Evolutionary conservation across 2,329 filamentous ascomycete genomes (phyloP).

Genomic region (Incumbomyces lentus): DNA sequence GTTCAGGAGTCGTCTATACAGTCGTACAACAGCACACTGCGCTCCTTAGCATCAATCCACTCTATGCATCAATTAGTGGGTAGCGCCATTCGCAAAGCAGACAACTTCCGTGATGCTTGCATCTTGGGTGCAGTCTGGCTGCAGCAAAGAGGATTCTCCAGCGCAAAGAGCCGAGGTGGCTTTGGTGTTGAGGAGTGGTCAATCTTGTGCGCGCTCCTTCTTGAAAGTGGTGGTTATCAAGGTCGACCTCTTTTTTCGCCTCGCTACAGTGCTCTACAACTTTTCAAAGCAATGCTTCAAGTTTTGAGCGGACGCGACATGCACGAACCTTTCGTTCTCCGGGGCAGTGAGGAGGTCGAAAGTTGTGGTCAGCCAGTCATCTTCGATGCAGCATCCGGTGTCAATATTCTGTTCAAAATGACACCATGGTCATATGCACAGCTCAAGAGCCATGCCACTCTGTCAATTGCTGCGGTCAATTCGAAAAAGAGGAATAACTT

Average conservation of each 20-base stretch:
- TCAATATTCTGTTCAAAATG: slow-evolving; percentile 90
- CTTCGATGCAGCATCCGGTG: slow-evolving; percentile 61
- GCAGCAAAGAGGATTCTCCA: slow-evolving; percentile 70
- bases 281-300: slow-evolving; percentile 91
- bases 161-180: slow-evolving; percentile 61
- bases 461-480: slow-evolving; percentile 64
- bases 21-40: slow-evolving; percentile 80
- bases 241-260: slow-evolving; percentile 63
- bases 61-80: slow-evolving; percentile 68
- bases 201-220: slow-evolving; percentile 63
- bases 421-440: slow-evolving; percentile 67
- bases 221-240: slow-evolving; percentile 65
- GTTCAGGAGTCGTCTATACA: slow-evolving; percentile 47
- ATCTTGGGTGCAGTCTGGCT: slow-evolving; percentile 82
- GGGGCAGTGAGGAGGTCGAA: slow-evolving; percentile 29
- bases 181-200: slow-evolving; percentile 94
- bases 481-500: slow-evolving; percentile 70
- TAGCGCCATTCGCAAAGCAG: slow-evolving; percentile 56
- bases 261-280: slow-evolving; percentile 78
- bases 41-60: slow-evolving; percentile 63
- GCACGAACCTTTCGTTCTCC: slow-evolving; percentile 51
- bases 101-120: slow-evolving; percentile 71
- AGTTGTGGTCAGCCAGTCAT: slow-evolving; percentile 54
- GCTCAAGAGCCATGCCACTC: slow-evolving; percentile 63
- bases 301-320: slow-evolving; percentile 69